Evolutionary conservation across 2,329 filamentous ascomycete species (phyloP), one percentile per base, ranked within the genome.

Genomic region (Pochonia chlamydosporia): DNA sequence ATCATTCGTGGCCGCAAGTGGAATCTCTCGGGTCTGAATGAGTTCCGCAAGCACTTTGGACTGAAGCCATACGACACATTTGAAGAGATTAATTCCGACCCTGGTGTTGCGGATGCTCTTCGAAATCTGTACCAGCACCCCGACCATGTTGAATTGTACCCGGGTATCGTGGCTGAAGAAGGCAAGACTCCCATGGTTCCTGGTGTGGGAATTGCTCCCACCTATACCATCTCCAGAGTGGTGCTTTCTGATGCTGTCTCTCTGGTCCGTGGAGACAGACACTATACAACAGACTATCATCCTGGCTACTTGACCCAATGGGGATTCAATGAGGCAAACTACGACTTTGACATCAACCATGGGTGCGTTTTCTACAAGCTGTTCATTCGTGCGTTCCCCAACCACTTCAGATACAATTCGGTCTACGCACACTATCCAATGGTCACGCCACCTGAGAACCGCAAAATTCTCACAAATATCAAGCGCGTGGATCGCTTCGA

Each of bases 331-430:
- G 85, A 89, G 60, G 85, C 79, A 3, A 75, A 86, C 18, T 88
- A 84, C 47, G 87, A 95, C 55, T 67, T 83, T 20, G 80, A 77
- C 49, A 67, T 92, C 54, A 87, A 93, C 65, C 84, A 93, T 60
- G 89, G 89, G 40, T 89, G 85, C 55, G 81, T 90, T 11, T 87
- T 92, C 66, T 90, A 91, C 73, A 95, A 93, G 71, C 75, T 95
- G 30, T 85, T 91, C 61, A 72, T 88, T 30, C 79, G 85, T 5
- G 86, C 87, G 0, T 89, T 95, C 72, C 89, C 89, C 1, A 76
- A 86, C 54, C 85, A 89, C 67, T 92, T 91, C 74, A 81, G 79
- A 61, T 67, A 74, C 18, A 84, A 93, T 68, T 90, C 85, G 1
- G 81, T 91, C 46, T 95, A 92, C 53, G 88, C 86, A 0, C 87